Percentiles rank a stretch among this genome's conserved stretches.
These are phyloP conservation scores for Arthroderma sp. DNA, from an alignment of 2,329 filamentous ascomycete species.

Conservation along the genomic window DNA sequence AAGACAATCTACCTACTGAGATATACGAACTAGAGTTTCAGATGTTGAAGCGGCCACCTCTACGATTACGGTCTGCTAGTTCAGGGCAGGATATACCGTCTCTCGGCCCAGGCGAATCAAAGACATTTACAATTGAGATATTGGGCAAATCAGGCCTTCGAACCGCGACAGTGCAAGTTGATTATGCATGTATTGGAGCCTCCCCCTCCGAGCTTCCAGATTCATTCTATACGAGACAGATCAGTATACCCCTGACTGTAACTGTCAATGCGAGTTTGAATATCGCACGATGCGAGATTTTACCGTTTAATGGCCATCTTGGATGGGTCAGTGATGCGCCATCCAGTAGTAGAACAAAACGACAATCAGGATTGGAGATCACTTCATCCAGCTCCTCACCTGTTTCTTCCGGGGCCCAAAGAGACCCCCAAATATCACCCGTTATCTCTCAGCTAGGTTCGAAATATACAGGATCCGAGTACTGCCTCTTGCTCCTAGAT, in stretches of 20 bases:
- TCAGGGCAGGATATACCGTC: conserved; percentile 35
- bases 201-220: conserved; percentile 55
- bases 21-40: conserved; percentile 78
- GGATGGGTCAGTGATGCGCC: conserved; percentile 42
- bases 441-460: conserved; percentile 34
- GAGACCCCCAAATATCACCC: conserved; percentile 34
- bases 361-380: conserved; percentile 4
- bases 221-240: conserved; percentile 71
- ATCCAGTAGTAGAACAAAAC: conserved; percentile 7
- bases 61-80: conserved; percentile 42
- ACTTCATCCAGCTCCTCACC: conserved; percentile 9
- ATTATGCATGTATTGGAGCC: conserved; percentile 72
- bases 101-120: conserved; percentile 56
- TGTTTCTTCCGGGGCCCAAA: conserved; percentile 14
- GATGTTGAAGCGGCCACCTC: conserved; percentile 59
- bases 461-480: conserved; percentile 42
- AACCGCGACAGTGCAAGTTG: conserved; percentile 65
- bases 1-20: conserved; percentile 65
- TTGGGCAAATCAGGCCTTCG: conserved; percentile 77
- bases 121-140: conserved; percentile 70
- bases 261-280: conserved; percentile 90
- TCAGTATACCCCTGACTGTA: conserved; percentile 67
- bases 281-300: conserved; percentile 63
- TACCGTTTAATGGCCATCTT: conserved; percentile 59
- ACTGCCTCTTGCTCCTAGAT: conserved; percentile 71